Evolutionary conservation across 2,329 filamentous ascomycete genomes (phyloP), one percentile per base, ranked within the genome.

Genomic region (Fusarium sp.): DNA sequence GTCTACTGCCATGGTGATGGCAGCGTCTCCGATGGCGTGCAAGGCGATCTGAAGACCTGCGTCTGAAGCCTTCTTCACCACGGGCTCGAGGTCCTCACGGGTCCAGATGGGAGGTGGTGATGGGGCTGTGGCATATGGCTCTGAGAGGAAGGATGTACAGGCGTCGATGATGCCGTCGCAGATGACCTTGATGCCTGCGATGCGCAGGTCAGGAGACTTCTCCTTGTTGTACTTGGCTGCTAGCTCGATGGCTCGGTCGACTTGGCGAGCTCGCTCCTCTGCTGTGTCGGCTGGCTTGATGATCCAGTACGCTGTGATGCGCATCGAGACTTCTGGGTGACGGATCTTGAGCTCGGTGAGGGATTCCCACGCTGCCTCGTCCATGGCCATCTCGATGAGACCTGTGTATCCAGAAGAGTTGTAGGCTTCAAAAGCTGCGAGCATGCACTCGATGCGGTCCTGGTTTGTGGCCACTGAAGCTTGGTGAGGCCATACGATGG

Each of bases 131-230:
- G 87, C 81, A 77, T 92, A 92, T 0, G 90, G 90, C 72, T 91
- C 85, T 7, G 84, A 82, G 8, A 92, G 83, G 0, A 86, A 88
- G 0, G 90, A 90, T 2, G 90, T 92, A 80, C 90, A 92, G 0
- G 88, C 88, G 73, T 92, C 90, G 58, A 92, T 84, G 54, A 92
- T 89, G 13, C 90, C 90, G 73, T 92, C 90, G 76, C 87, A 88
- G 65, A 92, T 90, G 48, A 92, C 80, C 79, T 92, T 92, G 80
- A 92, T 89, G 10, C 90, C 90, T 0, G 88, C 86, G 20, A 92
- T 82, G 10, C 87, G 87, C 64, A 85, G 76, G 63, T 86, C 83
- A 0, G 83, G 83, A 2, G 81, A 83, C 0, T 76, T 82, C 13
- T 80, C 74, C 10, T 78, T 80, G 70, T 81, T 84, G 72, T 81